Evolutionary conservation across 1,284 basidiomycete species (phyloP), one percentile per base, ranked within the genome.

Genomic region (Wallemia mellicola): DNA sequence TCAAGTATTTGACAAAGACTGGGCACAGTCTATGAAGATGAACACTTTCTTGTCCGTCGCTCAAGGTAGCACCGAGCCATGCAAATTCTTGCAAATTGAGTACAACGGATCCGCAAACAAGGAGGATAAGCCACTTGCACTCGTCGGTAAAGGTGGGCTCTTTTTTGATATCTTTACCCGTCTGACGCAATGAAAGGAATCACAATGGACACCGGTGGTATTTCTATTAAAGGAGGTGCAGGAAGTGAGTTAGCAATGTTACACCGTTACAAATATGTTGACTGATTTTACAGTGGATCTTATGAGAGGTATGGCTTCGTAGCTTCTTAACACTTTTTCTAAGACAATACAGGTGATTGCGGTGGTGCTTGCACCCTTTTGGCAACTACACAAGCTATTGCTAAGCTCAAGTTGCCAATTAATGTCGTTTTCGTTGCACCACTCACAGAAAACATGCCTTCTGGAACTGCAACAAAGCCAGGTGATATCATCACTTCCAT

Each of bases 101-200:
- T 91, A 91, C 75, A 82, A 81, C 48, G 86, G 86, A 28, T 79
- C 79, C 2, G 67, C 75, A 1, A 70, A 74, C 59, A 61, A 64
- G 61, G 71, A 76, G 57, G 77, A 74, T 0, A 73, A 74, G 59
- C 83, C 83, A 9, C 73, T 87, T 2, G 81, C 79, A 1, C 76
- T 88, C 61, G 84, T 91, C 54, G 87, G 87, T 56, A 91, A 91
- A 64, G 87, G 85, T 61, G n/a, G n/a, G n/a, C n/a, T n/a, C n/a
- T n/a, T n/a, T n/a, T n/a, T n/a, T n/a, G n/a, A n/a, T n/a, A n/a
- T n/a, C n/a, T n/a, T n/a, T n/a, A n/a, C n/a, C n/a, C n/a, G n/a
- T n/a, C n/a, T n/a, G n/a, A n/a, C n/a, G n/a, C n/a, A n/a, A n/a
- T n/a, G n/a, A n/a, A n/a, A n/a, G n/a, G n/a, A n/a, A 82, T 88